Percentiles rank a stretch among this genome's conserved stretches.
Conservation (phyloP, 164 flowering plant species). For the Vitis rotundifolia region DNA sequence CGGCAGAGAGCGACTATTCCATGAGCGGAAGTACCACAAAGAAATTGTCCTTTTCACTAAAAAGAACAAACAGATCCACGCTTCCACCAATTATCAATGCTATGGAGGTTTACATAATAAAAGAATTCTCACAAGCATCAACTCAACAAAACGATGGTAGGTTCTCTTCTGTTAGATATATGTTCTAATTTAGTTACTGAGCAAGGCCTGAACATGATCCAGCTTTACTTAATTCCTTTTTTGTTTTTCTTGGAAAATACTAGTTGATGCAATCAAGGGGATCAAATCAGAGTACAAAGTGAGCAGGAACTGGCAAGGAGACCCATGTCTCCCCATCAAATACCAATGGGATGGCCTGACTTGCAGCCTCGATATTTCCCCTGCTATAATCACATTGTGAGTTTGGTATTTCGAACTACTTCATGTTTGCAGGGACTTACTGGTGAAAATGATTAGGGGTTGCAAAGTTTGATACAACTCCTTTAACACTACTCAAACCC, state of each 20-base stretch:
- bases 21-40: neutral
- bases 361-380: conserved; percentile 27
- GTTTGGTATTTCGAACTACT: neutral
- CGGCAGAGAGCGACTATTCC: conserved; percentile 6
- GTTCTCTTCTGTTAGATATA: neutral
- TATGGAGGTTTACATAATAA: conserved; percentile 30
- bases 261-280: conserved; percentile 39
- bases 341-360: conserved; percentile 46
- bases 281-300: conserved; percentile 31
- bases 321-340: conserved; percentile 48
- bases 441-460: neutral
- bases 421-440: too few relatives aligned
- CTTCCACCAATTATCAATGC: conserved; percentile 57
- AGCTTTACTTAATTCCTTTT: too few relatives aligned
- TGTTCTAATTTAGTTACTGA: neutral
- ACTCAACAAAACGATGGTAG: conserved; percentile 41
- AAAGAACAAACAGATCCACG: conserved; percentile 24
- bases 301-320: conserved; percentile 50
- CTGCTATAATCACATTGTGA: conserved; percentile 36
- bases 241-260: neutral
- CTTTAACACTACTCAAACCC: too few relatives aligned
- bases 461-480: too few relatives aligned
- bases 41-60: neutral
- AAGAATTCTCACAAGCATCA: conserved; percentile 11
- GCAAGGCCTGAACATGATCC: neutral